phyloP scores from a whole-genome alignment of 139 green algal species.

The Auxenochlorella pyrenoidosa region DNA sequence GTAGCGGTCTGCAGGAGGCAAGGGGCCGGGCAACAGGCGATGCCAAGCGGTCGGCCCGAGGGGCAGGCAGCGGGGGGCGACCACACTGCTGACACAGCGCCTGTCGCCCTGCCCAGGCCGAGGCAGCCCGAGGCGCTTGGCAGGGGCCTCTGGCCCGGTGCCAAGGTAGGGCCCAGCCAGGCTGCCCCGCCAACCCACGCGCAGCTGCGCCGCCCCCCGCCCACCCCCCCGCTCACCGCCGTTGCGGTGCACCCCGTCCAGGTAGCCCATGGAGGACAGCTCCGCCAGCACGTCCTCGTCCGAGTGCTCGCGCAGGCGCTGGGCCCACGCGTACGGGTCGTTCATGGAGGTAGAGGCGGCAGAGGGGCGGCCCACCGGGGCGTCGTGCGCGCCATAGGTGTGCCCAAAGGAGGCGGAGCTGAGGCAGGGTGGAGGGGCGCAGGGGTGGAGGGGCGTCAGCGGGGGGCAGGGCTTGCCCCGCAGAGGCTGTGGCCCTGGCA shows the following conservation, averaged over 20 bases:
- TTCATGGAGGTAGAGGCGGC: background rate
- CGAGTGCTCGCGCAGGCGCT: conserved; percentile 56
- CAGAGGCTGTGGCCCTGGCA: too few relatives aligned
- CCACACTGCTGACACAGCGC: too few relatives aligned
- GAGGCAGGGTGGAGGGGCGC: background rate
- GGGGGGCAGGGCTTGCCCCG: background rate
- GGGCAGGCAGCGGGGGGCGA: background rate
- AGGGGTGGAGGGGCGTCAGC: background rate
- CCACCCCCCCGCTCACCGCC: conserved; percentile 15
- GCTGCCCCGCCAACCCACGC: too few relatives aligned
- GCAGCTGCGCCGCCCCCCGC: conserved; percentile 15
- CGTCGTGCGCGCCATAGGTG: conserved; percentile 9
- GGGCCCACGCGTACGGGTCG: conserved; percentile 66
- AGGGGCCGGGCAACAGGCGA: background rate
- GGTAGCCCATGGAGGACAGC: conserved; percentile 53
- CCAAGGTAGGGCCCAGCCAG: too few relatives aligned
- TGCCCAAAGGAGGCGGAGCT: conserved; percentile 31
- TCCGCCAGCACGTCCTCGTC: conserved; percentile 59
- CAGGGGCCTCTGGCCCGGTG: too few relatives aligned
- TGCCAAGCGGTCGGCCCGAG: too few relatives aligned
- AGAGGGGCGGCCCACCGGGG: background rate
- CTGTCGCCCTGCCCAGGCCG: too few relatives aligned
- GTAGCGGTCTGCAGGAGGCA: conserved; percentile 36
- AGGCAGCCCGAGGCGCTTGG: too few relatives aligned
- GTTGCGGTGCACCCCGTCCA: background rate